Percentiles rank a stretch among this genome's conserved stretches.
Conservation (phyloP, 2,329 filamentous ascomycete species). For the Colletotrichum sp. region DNA sequence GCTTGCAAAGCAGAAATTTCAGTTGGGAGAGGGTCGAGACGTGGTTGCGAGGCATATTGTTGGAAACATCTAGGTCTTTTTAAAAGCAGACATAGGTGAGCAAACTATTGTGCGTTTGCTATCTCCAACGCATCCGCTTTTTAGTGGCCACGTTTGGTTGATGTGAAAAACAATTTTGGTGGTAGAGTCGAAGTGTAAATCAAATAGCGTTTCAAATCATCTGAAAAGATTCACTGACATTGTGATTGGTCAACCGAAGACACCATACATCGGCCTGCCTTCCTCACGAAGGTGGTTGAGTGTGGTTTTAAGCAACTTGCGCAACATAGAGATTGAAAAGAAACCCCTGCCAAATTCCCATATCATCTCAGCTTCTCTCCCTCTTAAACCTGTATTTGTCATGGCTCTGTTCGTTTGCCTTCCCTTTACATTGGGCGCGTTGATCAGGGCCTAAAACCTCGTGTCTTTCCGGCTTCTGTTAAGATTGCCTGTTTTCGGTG, state of each 20-base stretch:
- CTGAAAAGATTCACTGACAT: neutral
- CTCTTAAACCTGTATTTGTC: neutral
- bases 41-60: neutral
- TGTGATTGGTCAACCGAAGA: neutral
- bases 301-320: neutral
- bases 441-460: neutral
- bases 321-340: neutral
- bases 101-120: neutral
- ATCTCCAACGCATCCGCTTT: neutral
- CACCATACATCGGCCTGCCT: neutral
- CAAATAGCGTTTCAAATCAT: neutral
- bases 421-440: neutral
- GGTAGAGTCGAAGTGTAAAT: neutral
- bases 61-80: neutral
- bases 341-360: neutral
- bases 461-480: neutral
- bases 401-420: neutral
- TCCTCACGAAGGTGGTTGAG: neutral
- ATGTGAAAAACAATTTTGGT: neutral
- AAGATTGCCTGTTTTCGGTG: neutral
- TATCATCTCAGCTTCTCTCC: neutral
- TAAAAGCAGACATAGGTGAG: neutral
- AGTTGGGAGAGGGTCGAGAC: neutral
- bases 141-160: neutral
- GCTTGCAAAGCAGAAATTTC: constrained; percentile 18